Conservation (phyloP, 257 asterid species). For the Hygrophila difformis region DNA sequence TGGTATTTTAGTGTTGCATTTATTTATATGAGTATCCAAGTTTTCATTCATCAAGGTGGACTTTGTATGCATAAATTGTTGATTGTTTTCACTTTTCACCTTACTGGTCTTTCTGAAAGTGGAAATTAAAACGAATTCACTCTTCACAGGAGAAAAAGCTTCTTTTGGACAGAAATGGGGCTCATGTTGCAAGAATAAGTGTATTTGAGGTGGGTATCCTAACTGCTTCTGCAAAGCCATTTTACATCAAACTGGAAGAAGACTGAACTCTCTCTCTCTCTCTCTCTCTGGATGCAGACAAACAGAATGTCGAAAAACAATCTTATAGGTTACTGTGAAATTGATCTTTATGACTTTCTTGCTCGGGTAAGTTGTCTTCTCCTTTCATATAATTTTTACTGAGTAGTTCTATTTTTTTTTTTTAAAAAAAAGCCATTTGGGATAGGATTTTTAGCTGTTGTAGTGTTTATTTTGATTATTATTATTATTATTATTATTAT, state of each 20-base stretch:
- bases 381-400: constrained; percentile 9
- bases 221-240: constrained; percentile 3
- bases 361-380: constrained; percentile 47
- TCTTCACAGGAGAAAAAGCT: constrained; percentile 80
- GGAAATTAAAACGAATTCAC: constrained; percentile 12
- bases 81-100: constrained; percentile 4
- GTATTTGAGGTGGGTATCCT: constrained; percentile 72
- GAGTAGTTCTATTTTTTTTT: no score
- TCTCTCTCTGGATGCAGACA: constrained; percentile 58
- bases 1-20: background rate
- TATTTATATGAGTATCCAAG: constrained; percentile 3
- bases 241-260: background rate
- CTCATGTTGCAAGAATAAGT: constrained; percentile 80
- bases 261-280: constrained; percentile 10
- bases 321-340: constrained; percentile 83
- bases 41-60: background rate
- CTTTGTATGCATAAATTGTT: background rate
- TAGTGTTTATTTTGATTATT: no score
- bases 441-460: no score
- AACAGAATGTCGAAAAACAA: constrained; percentile 75
- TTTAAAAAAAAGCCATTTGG: no score
- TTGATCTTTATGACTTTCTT: constrained; percentile 77
- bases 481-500: no score
- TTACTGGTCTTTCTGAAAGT: constrained; percentile 8
- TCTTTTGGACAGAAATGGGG: constrained; percentile 80